Evolutionary conservation across 192 early-diverging fungal species (phyloP).

Genomic region (Mortierella antarctica): DNA sequence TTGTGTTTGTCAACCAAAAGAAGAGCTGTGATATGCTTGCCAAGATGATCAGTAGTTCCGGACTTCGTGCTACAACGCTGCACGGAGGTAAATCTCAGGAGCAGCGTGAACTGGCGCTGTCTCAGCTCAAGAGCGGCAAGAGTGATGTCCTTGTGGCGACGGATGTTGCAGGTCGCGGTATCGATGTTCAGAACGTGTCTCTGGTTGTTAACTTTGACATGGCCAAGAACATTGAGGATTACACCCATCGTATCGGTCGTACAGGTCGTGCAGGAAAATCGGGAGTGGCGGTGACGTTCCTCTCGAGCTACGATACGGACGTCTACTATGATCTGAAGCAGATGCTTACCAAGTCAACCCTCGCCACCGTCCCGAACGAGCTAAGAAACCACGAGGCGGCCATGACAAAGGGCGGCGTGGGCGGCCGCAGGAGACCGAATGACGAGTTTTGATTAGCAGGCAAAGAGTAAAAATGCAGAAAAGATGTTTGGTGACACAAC

Average conservation of each 20-base stretch:
- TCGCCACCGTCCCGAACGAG: conserved; percentile 86
- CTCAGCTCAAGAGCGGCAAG: conserved; percentile 81
- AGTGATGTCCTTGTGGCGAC: conserved; percentile 95
- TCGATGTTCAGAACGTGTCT: conserved; percentile 97
- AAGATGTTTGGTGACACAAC: background rate
- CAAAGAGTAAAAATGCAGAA: background rate
- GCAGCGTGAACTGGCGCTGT: conserved; percentile 90
- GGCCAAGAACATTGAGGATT: conserved; percentile 98
- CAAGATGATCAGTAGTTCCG: conserved; percentile 79
- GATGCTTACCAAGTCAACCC: conserved; percentile 77
- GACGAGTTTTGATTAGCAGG: conserved; percentile 53
- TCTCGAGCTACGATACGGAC: conserved; percentile 84
- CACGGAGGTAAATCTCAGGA: conserved; percentile 99
- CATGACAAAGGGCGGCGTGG: conserved; percentile 77
- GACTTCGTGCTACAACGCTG: conserved; percentile 80
- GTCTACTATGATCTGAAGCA: conserved; percentile 87
- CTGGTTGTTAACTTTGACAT: conserved; percentile 98
- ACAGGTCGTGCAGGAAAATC: conserved; percentile 97
- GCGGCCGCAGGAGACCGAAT: conserved; percentile 64
- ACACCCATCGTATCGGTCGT: conserved; percentile 98
- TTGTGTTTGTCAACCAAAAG: conserved; percentile 99
- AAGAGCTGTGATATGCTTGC: conserved; percentile 88
- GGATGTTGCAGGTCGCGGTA: conserved; percentile 98
- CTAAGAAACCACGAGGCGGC: conserved; percentile 87
- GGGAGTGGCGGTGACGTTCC: conserved; percentile 92